A percentile compares a stretch with the other conserved stretches of the same genome.
These are phyloP conservation scores for Jamesozyma lodderae DNA, from an alignment of 805 yeast genomes.

Conservation along the genomic window DNA sequence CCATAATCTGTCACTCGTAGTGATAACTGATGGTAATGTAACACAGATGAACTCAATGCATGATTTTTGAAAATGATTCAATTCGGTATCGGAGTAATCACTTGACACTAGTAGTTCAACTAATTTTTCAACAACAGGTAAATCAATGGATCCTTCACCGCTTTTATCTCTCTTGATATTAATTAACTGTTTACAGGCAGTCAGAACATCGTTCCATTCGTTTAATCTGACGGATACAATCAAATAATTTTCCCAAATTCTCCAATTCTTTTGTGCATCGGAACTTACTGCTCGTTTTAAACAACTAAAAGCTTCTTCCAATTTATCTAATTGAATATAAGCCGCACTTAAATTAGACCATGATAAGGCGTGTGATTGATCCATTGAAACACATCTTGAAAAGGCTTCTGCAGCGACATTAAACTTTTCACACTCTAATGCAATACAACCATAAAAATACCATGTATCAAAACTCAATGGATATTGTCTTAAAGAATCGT, in stretches of 20 bases:
- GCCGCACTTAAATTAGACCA: constrained; percentile 93
- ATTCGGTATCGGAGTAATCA: constrained; percentile 38
- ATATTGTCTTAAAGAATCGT: constrained; percentile 62
- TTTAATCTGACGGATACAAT: constrained; percentile 69
- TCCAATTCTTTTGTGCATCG: constrained; percentile 70
- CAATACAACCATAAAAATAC: constrained; percentile 89
- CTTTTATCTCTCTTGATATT: constrained; percentile 44
- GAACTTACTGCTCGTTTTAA: constrained; percentile 71
- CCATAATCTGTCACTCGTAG: constrained; percentile 60
- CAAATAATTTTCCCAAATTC: constrained; percentile 81
- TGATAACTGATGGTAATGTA: constrained; percentile 58
- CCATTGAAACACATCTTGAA: constrained; percentile 79
- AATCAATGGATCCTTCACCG: constrained; percentile 61
- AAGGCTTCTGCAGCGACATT: constrained; percentile 85
- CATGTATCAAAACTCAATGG: constrained; percentile 75
- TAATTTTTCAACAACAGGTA: constrained; percentile 65
- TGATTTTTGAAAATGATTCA: constrained; percentile 55
- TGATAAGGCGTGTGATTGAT: constrained; percentile 68
- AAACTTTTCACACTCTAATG: constrained; percentile 61
- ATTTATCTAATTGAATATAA: constrained; percentile 51
- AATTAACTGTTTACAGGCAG: constrained; percentile 60
- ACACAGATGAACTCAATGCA: constrained; percentile 67
- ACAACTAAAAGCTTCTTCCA: constrained; percentile 77
- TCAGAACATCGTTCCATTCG: constrained; percentile 84
- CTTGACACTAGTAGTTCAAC: constrained; percentile 52